Evolutionary conservation across 192 early-diverging fungal species (phyloP), one percentile per base, ranked within the genome.

Genomic region (Rhizophagus clarus): DNA sequence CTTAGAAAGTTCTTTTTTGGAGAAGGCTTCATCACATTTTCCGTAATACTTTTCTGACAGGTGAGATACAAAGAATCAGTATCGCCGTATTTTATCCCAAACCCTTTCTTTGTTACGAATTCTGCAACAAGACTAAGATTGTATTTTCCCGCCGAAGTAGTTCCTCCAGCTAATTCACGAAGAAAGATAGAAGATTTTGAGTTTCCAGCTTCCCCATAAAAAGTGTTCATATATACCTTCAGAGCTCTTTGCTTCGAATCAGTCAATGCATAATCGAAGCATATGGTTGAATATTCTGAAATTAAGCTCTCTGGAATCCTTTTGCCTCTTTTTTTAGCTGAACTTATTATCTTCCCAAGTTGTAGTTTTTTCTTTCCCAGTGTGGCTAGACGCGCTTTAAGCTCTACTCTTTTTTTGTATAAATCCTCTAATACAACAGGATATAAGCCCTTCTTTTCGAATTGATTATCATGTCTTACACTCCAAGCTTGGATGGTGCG

Each of bases 161-260:
- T 20, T 29, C 29, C 73, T 29, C 73, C 49, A 10, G 73, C 73
- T 24, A 32, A 20, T 29, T 49, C n/a, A 11, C 37, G 17, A 11
- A 49, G 10, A 45, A 28, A 73, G n/a, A 73, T 47, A 24, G 45
- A 22, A 45, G 47, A 73, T 17, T 11, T 5, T 7, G 15, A 26
- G 29, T 70, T 70, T 20, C 68, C 68, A 31, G 68, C 68, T 70
- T 70, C 26, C 20, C 32, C 68, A 26, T 70, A 70, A 69, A 69
- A 69, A 15, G 68, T 70, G 12, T 70, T 70, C 68, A 70, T 70
- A 70, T 29, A 70, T 9, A 70, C n/a, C 12, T 70, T 70, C 8
- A 70, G 4, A 31, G 68, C 68, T 9, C 7, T 10, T 34, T 70
- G 68, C 29, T 70, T 70, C 29, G 68, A 10, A 29, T 70, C 68